phyloP scores from a whole-genome alignment of 805 yeast species.

The Saturnispora saitoi region DNA sequence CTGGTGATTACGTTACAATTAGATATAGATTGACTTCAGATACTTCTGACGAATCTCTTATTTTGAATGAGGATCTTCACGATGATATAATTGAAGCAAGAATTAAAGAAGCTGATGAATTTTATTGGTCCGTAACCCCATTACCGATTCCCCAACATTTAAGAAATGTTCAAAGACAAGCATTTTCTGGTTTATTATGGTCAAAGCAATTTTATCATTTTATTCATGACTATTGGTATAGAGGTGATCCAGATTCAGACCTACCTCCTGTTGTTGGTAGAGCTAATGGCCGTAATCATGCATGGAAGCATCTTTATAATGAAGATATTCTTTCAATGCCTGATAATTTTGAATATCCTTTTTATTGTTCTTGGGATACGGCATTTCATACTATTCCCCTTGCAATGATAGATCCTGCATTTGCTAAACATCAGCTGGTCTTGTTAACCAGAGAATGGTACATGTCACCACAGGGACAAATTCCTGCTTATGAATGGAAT shows the following conservation, averaged over 20 bases:
- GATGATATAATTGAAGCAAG: constrained; percentile 63
- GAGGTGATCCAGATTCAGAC: constrained; percentile 72
- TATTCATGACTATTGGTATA: constrained; percentile 76
- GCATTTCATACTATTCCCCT: constrained; percentile 91
- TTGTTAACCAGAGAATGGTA: constrained; percentile 89
- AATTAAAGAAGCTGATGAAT: constrained; percentile 84
- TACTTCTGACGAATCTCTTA: constrained; percentile 27
- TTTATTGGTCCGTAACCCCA: constrained; percentile 83
- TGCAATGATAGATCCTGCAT: constrained; percentile 88
- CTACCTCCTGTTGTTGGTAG: constrained; percentile 75
- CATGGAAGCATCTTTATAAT: constrained; percentile 83
- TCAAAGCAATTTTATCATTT: constrained; percentile 86
- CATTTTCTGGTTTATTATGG: constrained; percentile 91
- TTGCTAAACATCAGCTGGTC: constrained; percentile 83
- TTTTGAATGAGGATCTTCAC: constrained; percentile 62
- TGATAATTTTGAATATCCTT: constrained; percentile 94
- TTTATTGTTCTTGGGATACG: constrained; percentile 95
- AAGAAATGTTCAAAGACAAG: constrained; percentile 82
- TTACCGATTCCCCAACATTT: constrained; percentile 73
- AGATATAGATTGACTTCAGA: constrained; percentile 53
- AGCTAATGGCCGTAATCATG: constrained; percentile 78
- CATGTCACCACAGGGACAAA: constrained; percentile 97
- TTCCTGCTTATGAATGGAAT: constrained; percentile 96
- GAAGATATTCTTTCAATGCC: constrained; percentile 86
- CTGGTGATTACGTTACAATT: constrained; percentile 80